A percentile compares a stretch with the other conserved stretches of the same genome.
These are phyloP conservation scores for Mytilinidion resinicola DNA, from an alignment of 495 filamentous ascomycete genomes.

Conservation along the genomic window DNA sequence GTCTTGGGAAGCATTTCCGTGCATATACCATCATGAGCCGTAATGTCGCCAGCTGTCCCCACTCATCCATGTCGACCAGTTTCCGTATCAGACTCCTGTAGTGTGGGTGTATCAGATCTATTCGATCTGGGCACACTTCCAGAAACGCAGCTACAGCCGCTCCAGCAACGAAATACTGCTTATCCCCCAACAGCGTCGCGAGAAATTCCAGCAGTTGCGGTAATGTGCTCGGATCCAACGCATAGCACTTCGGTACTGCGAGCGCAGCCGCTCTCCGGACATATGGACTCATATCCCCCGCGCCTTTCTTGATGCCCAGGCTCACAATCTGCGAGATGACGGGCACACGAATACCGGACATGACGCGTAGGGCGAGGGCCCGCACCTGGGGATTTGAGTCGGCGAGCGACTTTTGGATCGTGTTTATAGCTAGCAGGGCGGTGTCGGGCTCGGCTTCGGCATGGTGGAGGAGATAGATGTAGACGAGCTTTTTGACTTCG, in stretches of 20 bases:
- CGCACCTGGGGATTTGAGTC: constrained; percentile 85
- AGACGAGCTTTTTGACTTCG: constrained; percentile 94
- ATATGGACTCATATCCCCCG: constrained; percentile 86
- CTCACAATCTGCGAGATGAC: constrained; percentile 99
- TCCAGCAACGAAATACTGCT: constrained; percentile 90
- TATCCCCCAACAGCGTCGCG: constrained; percentile 70
- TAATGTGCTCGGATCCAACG: constrained; percentile 78
- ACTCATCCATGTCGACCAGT: constrained; percentile 98
- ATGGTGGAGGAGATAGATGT: constrained; percentile 94
- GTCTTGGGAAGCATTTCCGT: constrained; percentile 78
- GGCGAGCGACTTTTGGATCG: constrained; percentile 93
- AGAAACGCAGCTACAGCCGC: constrained; percentile 84
- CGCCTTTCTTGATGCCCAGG: constrained; percentile 85
- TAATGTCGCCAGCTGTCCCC: constrained; percentile 81
- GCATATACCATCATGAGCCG: constrained; percentile 77
- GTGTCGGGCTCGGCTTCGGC: constrained; percentile 93
- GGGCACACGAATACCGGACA: constrained; percentile 92
- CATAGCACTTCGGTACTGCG: constrained; percentile 95
- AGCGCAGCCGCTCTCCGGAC: constrained; percentile 89
- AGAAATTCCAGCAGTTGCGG: constrained; percentile 81
- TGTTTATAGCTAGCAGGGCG: constrained; percentile 92
- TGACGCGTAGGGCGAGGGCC: constrained; percentile 84
- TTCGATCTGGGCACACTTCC: constrained; percentile 77
- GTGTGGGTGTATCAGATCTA: constrained; percentile 83
- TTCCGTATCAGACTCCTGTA: constrained; percentile 80